These are phyloP conservation scores for Aspergillus uvarum DNA, from an alignment of 2,329 filamentous ascomycete genomes.

Conservation along the genomic window DNA sequence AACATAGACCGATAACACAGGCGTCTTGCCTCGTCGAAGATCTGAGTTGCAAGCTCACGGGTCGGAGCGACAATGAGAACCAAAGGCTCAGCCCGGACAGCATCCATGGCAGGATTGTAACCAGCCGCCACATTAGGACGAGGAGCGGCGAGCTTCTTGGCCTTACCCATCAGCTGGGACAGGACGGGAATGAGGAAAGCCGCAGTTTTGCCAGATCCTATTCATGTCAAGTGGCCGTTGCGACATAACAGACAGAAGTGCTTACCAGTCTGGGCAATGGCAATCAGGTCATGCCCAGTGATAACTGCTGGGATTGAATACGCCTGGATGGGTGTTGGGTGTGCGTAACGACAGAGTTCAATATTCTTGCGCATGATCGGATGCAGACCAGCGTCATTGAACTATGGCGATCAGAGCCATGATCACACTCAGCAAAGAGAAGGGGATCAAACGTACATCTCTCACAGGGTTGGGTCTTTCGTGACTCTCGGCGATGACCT, in stretches of 20 bases:
- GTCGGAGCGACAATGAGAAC: slow-evolving; percentile 83
- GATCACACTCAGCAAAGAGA: background rate
- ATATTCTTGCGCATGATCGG: slow-evolving; percentile 80
- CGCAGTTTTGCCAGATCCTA: slow-evolving; percentile 94
- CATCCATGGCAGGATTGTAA: slow-evolving; percentile 53
- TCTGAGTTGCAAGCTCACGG: slow-evolving; percentile 87
- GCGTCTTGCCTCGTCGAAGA: slow-evolving; percentile 90
- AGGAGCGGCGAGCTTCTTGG: slow-evolving; percentile 77
- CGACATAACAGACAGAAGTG: slow-evolving; percentile 11
- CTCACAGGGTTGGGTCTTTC: slow-evolving; percentile 50
- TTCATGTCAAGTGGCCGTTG: slow-evolving; percentile 9
- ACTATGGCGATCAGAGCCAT: slow-evolving; percentile 48
- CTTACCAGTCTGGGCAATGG: slow-evolving; percentile 87
- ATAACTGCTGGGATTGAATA: slow-evolving; percentile 80
- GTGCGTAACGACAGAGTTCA: slow-evolving; percentile 65
- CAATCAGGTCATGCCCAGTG: slow-evolving; percentile 77
- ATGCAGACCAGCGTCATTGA: slow-evolving; percentile 78
- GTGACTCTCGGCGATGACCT: slow-evolving; percentile 53
- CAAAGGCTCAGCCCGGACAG: slow-evolving; percentile 77
- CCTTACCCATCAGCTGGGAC: slow-evolving; percentile 93
- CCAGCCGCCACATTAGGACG: slow-evolving; percentile 61
- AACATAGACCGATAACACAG: slow-evolving; percentile 95
- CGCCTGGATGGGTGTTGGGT: slow-evolving; percentile 82
- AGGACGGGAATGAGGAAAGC: slow-evolving; percentile 88
- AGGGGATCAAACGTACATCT: slow-evolving; percentile 43